Evolutionary conservation across 1,139 yeast genomes (phyloP).

Genomic region (Lizanozyma gosingica): DNA sequence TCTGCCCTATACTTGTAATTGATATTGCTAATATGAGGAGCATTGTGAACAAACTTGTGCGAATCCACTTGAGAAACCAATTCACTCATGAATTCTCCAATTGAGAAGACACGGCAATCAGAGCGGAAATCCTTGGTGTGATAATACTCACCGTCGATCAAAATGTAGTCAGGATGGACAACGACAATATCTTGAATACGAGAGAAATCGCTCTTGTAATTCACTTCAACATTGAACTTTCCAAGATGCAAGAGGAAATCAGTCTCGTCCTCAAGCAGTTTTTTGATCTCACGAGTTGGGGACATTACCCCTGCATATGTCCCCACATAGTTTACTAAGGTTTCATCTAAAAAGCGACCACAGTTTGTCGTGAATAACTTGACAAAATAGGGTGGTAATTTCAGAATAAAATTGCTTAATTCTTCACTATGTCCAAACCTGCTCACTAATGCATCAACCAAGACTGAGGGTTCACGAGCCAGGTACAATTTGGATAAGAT

Average conservation of each 20-base stretch:
- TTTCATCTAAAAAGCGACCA: conserved; percentile 9
- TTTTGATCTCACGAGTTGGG: conserved; percentile 5
- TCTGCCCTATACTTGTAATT: conserved; percentile 5
- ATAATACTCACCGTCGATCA: conserved; percentile 17
- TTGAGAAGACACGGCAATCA: conserved; percentile 9
- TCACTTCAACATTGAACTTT: conserved; percentile 18
- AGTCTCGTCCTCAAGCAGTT: conserved; percentile 16
- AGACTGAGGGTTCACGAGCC: conserved; percentile 20
- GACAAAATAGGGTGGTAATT: conserved; percentile 9
- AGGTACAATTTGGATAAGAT: conserved; percentile 20
- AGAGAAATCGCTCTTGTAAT: conserved; percentile 14
- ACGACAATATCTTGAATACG: conserved; percentile 17
- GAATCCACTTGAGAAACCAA: conserved; percentile 7
- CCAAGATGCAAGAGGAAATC: conserved; percentile 26
- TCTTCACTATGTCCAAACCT: conserved; percentile 18
- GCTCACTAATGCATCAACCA: conserved; percentile 23
- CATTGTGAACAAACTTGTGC: conserved; percentile 2
- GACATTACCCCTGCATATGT: conserved; percentile 9
- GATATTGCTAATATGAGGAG: conserved; percentile 5
- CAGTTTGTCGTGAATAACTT: conserved; percentile 8
- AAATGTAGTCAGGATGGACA: conserved; percentile 28
- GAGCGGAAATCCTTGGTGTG: conserved; percentile 11
- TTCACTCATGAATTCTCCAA: conserved; percentile 9
- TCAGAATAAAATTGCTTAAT: conserved; percentile 15
- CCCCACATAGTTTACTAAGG: conserved; percentile 10